Evolutionary conservation across 176 grass and related monocot species (phyloP).

Genomic region (Aegilops umbellulata): DNA sequence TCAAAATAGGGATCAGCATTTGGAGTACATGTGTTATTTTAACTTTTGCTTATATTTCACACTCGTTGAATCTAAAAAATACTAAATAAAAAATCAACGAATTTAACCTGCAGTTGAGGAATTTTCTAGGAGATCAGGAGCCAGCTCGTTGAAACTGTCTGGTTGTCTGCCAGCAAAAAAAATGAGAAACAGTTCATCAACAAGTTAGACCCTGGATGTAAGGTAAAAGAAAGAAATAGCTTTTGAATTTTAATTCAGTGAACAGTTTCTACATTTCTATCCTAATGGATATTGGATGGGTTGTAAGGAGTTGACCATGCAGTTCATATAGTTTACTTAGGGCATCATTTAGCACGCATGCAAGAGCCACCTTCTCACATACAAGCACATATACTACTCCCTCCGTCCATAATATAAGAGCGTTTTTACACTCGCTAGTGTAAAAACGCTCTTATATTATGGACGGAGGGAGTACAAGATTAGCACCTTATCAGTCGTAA

Average conservation of each 20-base stretch:
- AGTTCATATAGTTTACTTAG: background rate
- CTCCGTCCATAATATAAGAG: no score
- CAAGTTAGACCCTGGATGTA: background rate
- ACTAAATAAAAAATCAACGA: background rate
- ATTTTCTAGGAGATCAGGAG: constrained; percentile 19
- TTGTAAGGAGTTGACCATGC: constrained; percentile 3
- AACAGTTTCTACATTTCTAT: constrained; percentile 1
- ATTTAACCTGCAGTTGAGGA: constrained; percentile 55
- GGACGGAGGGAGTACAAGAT: background rate
- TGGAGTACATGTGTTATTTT: constrained; percentile 11
- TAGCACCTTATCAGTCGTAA: background rate
- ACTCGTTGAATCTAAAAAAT: background rate
- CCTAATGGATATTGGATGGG: background rate
- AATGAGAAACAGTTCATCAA: constrained; percentile 19
- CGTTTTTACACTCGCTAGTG: no score
- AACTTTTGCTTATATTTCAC: background rate
- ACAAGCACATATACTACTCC: background rate
- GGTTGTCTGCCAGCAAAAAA: constrained; percentile 45
- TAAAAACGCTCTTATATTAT: no score
- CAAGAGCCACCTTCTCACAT: background rate
- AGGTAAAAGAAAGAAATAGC: constrained; percentile 18
- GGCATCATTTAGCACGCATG: background rate
- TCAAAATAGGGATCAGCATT: background rate
- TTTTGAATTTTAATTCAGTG: background rate
- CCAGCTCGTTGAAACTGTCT: constrained; percentile 37